Base-by-base conservation (phyloP, 2,329 filamentous ascomycete species). In the Neonectria hederae region DNA sequence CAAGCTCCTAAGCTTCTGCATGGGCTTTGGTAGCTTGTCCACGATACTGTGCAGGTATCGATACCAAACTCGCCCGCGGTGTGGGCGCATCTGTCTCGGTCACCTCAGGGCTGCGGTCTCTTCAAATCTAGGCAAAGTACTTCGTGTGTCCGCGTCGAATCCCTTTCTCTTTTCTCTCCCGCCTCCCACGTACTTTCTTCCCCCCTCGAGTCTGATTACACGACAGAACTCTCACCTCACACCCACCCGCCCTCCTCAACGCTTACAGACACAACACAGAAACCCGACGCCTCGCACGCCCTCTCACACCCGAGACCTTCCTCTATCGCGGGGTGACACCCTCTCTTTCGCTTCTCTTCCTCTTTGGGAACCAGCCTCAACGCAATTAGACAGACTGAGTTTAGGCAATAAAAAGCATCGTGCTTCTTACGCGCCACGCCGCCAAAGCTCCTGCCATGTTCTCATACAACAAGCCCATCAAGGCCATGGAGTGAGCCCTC, bases 401-500 rank as follows among this genome's bases (percentile, higher is more conserved):
- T 69, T 61, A 51, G 63, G 55, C 59, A 63, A 62, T 38, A 67
- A 68, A 71, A 67, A 55, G 49, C 46, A 71, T 52, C 63, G 42
- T 54, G 51, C 54, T 40, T 59, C 28, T 65, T 66, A 22, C 60
- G 28, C 63, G 52, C 59, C 54, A 56, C 54, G 52, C 59, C 56
- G 59, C 54, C 49, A 42, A 57, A 61, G 60, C 54, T 26, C 45
- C 40, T 69, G 67, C 60, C 69, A 78, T 78, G 75, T 79, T 77
- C 67, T 74, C 72, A 43, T 78, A 77, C 70, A 76, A 79, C 59
- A 79, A 79, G 62, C 75, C 76, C 68, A 78, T 80, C 64, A 76
- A 71, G 72, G 72, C 74, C 69, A 75, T 80, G 76, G 76, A 79
- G 78, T 80, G 70, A 75, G 78, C 74, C 49, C 43, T 46, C 30